Percentiles rank a stretch among this genome's conserved stretches.
These are phyloP conservation scores for Cynanchum wilfordii DNA, from an alignment of 257 asterid species.

Conservation along the genomic window DNA sequence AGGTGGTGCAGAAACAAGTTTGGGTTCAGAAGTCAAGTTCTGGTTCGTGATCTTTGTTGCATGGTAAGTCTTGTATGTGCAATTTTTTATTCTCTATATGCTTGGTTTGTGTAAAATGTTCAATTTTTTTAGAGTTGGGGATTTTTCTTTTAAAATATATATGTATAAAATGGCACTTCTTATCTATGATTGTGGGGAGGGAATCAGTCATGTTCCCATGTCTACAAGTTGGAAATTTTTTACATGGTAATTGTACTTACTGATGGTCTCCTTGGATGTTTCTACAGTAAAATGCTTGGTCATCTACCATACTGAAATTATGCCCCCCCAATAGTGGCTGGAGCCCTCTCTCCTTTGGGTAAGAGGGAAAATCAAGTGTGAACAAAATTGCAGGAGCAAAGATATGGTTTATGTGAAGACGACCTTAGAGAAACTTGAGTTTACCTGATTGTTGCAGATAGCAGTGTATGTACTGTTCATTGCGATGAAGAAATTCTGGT, in stretches of 20 bases:
- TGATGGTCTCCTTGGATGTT: slow-evolving; percentile 18
- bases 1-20: slow-evolving; percentile 73
- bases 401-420: slow-evolving; percentile 28
- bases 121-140: not conserved
- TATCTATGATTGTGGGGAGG: too few species aligned
- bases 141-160: not conserved
- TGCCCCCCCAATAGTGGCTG: slow-evolving; percentile 31
- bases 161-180: not conserved
- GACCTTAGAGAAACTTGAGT: slow-evolving; percentile 34
- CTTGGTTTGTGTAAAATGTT: not conserved
- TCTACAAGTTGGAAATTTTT: not conserved
- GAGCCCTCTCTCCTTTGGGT: slow-evolving; percentile 30
- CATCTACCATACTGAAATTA: slow-evolving; percentile 37
- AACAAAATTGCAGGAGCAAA: slow-evolving; percentile 35
- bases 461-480: slow-evolving; percentile 44
- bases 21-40: slow-evolving; percentile 96
- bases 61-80: slow-evolving; percentile 37
- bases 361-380: slow-evolving; percentile 33
- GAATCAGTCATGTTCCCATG: too few species aligned
- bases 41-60: slow-evolving; percentile 50
- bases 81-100: not conserved
- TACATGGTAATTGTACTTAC: slow-evolving; percentile 3
- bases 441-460: slow-evolving; percentile 33
- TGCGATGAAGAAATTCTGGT: slow-evolving; percentile 41
- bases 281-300: slow-evolving; percentile 35